Conservation (phyloP, 345 rosid species). For the Nephelium lappaceum region DNA sequence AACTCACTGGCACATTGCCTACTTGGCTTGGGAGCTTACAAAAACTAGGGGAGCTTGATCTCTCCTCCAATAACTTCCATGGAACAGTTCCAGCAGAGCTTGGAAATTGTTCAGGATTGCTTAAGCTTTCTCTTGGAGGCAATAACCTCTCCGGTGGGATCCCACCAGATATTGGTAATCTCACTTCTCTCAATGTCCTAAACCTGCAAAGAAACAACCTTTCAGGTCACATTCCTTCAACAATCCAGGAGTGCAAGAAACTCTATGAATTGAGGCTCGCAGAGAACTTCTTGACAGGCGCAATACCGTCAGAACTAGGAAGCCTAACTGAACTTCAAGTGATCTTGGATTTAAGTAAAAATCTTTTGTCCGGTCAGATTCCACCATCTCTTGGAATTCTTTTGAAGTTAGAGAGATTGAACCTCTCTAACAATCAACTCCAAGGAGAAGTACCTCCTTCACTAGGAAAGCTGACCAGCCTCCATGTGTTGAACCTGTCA, state of each 20-base stretch:
- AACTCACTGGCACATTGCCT: conserved; percentile 61
- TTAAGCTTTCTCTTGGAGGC: conserved; percentile 66
- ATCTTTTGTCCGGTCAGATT: conserved; percentile 58
- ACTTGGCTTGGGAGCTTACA: conserved; percentile 70
- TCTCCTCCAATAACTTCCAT: conserved; percentile 63
- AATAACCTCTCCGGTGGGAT: conserved; percentile 67
- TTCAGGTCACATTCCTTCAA: conserved; percentile 69
- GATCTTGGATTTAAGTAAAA: conserved; percentile 71
- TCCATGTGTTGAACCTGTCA: conserved; percentile 72
- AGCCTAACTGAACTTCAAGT: conserved; percentile 77
- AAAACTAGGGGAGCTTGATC: conserved; percentile 78
- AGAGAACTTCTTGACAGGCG: conserved; percentile 61
- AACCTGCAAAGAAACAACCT: conserved; percentile 68
- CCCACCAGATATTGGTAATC: conserved; percentile 69
- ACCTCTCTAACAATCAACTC: conserved; percentile 71
- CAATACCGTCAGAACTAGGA: conserved; percentile 75
- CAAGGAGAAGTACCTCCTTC: conserved; percentile 62
- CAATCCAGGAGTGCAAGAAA: conserved; percentile 69
- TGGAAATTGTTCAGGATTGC: conserved; percentile 65
- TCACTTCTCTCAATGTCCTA: conserved; percentile 75
- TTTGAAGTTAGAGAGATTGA: conserved; percentile 67
- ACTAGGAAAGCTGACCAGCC: conserved; percentile 74
- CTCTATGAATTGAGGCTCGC: conserved; percentile 78
- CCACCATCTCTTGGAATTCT: conserved; percentile 69
- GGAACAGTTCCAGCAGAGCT: conserved; percentile 68